Base-by-base conservation (phyloP, 106 monocot genomes). In the Platanthera guangdongensis region DNA sequence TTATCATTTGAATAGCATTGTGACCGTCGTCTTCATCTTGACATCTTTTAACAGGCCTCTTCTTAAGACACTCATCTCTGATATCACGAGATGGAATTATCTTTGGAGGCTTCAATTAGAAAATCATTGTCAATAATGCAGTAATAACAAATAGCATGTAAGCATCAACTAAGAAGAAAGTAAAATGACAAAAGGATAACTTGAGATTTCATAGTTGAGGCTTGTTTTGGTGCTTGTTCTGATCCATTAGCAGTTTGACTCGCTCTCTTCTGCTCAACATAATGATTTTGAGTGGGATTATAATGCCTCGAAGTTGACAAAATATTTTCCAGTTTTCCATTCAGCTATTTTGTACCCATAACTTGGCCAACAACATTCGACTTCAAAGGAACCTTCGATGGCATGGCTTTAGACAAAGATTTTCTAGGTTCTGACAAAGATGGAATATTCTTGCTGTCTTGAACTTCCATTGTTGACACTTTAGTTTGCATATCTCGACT, bases 21-120 rank as follows among this genome's bases (percentile, higher is more conserved):
- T 83, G 88, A 11, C 78, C 88, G 2, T 85, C 84, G 32, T 90
- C 90, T 54, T 85, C 82, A 11, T 78, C 70, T 49, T 25, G 18
- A 62, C 84, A 80, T 50, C 81, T 86, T 30, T 76, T 76, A 25
- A 72, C 11, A 10, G 80, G 86, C 70, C 57, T 88, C 76, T 84
- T 84, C 79, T 79, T 88, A 73, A 72, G 9, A 7, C 28, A 5
- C 59, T 59, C 18, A 2, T 19, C 59, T 1, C 5, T n/a, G 18
- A n/a, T 57, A 15, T 78, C 73, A 7, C 75, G 81, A 70, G 76
- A 69, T 72, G 57, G 45, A 50, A 76, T 53, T 63, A 77, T 74
- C 80, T 83, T 94, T 4, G 81, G 71, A 72, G 81, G 85, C 89
- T 92, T 78, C 75, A 78, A 68, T 59, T 2, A 19, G 18, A 19